Conservation (phyloP, 306 rosid species). For the Cucurbita pepo region DNA sequence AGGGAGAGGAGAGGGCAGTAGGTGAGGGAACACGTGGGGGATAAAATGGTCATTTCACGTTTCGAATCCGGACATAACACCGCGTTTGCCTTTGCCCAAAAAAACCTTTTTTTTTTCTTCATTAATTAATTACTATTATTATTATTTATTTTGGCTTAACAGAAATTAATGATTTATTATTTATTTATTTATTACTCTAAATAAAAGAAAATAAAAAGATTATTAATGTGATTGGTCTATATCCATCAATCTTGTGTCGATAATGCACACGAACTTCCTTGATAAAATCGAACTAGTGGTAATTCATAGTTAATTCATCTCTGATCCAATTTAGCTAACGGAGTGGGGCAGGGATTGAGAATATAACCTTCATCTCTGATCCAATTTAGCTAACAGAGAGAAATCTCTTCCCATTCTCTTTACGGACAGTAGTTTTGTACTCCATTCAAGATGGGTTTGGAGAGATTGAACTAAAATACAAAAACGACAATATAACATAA, state of each 20-base stretch:
- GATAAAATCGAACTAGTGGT: neutral
- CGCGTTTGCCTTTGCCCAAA: neutral
- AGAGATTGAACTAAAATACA: neutral
- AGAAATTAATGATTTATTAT: no score
- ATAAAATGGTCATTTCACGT: neutral
- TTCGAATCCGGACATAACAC: neutral
- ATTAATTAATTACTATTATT: neutral
- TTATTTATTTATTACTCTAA: no score
- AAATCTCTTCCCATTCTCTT: no score
- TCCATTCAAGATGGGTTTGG: no score
- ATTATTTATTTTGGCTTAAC: neutral
- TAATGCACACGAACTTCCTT: neutral
- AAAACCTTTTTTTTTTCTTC: neutral
- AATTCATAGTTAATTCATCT: neutral
- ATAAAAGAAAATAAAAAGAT: neutral
- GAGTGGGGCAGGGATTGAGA: no score
- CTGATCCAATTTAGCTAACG: no score
- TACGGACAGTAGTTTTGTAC: no score
- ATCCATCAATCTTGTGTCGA: neutral
- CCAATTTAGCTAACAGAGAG: no score
- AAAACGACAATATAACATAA: no score
- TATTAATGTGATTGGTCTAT: neutral
- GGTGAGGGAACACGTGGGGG: neutral
- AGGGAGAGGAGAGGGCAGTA: neutral
- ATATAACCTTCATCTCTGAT: no score